Percentiles rank a stretch among this genome's conserved stretches.
Evolutionary conservation across 257 asterid genomes (phyloP).

Genomic region (Salvia rosmarinus): DNA sequence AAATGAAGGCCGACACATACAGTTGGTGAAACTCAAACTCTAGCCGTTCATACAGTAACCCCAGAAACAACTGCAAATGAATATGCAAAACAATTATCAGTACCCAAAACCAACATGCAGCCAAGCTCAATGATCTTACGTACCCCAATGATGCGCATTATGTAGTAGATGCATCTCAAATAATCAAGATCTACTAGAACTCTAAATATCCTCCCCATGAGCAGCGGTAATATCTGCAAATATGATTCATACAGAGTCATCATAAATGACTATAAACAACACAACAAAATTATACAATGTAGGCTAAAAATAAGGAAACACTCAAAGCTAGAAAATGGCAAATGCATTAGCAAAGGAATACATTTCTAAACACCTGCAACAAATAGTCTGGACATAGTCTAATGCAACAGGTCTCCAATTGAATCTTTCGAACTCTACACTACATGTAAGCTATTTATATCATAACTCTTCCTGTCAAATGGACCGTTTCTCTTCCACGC

Average conservation of each 20-base stretch:
- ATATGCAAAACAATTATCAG: not conserved
- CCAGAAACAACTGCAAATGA: slow-evolving; percentile 55
- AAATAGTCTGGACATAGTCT: too few species aligned
- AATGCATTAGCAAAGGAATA: not conserved
- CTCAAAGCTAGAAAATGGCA: not conserved
- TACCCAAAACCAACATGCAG: not conserved
- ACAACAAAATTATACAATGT: not conserved
- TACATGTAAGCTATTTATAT: too few species aligned
- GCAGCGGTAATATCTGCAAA: slow-evolving; percentile 57
- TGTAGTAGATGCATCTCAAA: slow-evolving; percentile 56
- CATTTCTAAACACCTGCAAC: not conserved
- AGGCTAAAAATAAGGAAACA: not conserved
- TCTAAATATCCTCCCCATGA: slow-evolving; percentile 42
- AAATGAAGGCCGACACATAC: slow-evolving; percentile 32
- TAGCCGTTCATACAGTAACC: slow-evolving; percentile 45
- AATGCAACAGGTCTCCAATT: not conserved
- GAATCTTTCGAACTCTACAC: too few species aligned
- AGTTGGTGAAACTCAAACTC: slow-evolving; percentile 54
- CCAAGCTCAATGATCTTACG: not conserved
- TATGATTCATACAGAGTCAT: slow-evolving; percentile 3
- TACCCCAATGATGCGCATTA: slow-evolving; percentile 64
- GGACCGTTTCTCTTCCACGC: too few species aligned
- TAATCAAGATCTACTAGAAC: slow-evolving; percentile 53
- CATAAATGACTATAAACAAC: not conserved
- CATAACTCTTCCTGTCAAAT: too few species aligned